Base-by-base conservation (phyloP, 2,329 filamentous ascomycete genomes). In the Harringtonia aguacate region DNA sequence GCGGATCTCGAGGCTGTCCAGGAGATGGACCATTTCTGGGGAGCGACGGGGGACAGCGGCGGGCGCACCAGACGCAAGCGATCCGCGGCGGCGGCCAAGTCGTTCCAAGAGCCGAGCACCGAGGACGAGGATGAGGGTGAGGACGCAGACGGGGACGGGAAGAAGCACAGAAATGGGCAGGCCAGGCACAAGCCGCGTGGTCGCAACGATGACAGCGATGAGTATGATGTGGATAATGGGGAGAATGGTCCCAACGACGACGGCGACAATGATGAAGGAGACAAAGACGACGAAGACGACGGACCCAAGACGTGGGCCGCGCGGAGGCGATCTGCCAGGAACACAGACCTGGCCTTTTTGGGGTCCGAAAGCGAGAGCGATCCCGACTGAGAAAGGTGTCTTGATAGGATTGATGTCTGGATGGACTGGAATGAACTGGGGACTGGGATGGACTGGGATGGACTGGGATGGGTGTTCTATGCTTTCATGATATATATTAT, bases 1-100 rank as follows among this genome's bases (percentile, higher is more conserved):
- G 86, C 81, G 1, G 90, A 98, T 56, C 68, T 95, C 8, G 86
- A 92, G 56, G 82, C 80, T 13, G 87, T 95, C 15, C 79, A 86
- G 59, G 81, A 92, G 58, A 89, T 87, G 55, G 81, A 86, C 47
- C 75, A 77, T 52, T 70, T 75, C 41, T 95, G 89, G 88, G 90
- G 90, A 1, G 61, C 64, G 33, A 59, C n/a, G n/a, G n/a, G n/a
- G n/a, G n/a, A 58, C 18, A 59, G 58, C n/a, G 57, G 61, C 3
- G 62, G 61, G 3, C 58, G 64, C 33, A 53, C 67, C 9, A 65
- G 68, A 18, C 71, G 70, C 38, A 65, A 63, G 41, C 63, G 62
- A 3, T 14, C 35, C 9, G 29, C 20, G 24, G 60, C 59, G 4
- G 9, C 35, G 12, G 12, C 21, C 22, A 60, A 58, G 41, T 48